Evolutionary conservation across 2,329 filamentous ascomycete species (phyloP), one percentile per base, ranked within the genome.

Genomic region (Furcasterigmium sp.): DNA sequence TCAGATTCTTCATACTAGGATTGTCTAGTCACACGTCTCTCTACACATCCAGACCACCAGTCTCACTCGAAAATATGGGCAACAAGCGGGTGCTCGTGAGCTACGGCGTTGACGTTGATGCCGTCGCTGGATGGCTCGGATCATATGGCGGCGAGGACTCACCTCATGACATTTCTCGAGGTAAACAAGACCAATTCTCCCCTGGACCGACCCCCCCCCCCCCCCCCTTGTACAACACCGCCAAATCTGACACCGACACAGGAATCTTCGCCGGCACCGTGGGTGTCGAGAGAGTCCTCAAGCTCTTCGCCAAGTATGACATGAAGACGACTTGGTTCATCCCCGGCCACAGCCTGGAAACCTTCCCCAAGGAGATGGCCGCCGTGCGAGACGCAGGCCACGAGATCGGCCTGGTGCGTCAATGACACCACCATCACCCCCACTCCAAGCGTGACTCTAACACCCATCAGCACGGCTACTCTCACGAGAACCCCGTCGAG

Each of bases 51-150:
- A 26, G 23, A 3, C 8, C 29, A 14, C 3, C 29, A 32, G 15
- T n/a, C 13, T 32, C 29, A 11, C 7, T 29, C 13, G 29, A 39
- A 26, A 19, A 8, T 21, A 64, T 64, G 62, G 60, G 55, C 30
- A 63, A 63, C 51, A 63, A 64, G 51, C 56, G 61, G 9, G 61
- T 64, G 48, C 57, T 64, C 37, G 53, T 61, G 21, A 70, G 76
- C 51, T 87, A 86, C 53, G 82, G 83, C 3, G 80, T 88, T 19
- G 85, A 89, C 48, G 82, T 89, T 20, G 84, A 89, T 50, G 84
- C 84, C n/a, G 82, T 88, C 2, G 78, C 84, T 2, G 84, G 85
- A 8, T 89, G 85, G 85, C 68, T 89, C 1, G 85, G 85, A 1
- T 85, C 79, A 0, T 89, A 90, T 53, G 82, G 82, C 14, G 84